Conservation (phyloP, 176 grass and related monocot genomes). For the Oryza australiensis region DNA sequence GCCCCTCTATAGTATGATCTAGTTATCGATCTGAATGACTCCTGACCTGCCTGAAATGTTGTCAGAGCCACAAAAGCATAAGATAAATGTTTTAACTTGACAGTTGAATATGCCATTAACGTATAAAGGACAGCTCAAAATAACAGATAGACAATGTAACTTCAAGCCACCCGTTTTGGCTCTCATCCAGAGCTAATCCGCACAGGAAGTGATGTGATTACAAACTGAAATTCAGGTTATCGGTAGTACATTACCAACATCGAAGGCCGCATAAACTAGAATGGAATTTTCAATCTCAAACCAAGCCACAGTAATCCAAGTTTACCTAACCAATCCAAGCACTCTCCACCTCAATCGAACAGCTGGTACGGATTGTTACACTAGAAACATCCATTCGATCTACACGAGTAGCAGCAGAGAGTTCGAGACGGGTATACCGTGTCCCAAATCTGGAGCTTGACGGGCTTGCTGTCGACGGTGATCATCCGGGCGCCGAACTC, state of each 20-base stretch:
- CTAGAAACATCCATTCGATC: neutral
- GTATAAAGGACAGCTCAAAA: neutral
- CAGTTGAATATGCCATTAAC: neutral
- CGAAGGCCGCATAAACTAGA: neutral
- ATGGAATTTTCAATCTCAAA: neutral
- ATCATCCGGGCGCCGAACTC: conserved; percentile 85
- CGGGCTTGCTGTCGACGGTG: conserved; percentile 75
- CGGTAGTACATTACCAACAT: neutral
- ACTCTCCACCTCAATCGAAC: neutral
- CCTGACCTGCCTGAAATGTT: conserved; percentile 65
- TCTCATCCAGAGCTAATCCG: neutral
- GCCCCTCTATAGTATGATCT: conserved; percentile 82
- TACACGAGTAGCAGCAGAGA: neutral
- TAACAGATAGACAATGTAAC: neutral
- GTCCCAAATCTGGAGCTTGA: conserved; percentile 93
- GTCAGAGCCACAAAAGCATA: neutral
- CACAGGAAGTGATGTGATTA: neutral
- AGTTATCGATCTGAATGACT: conserved; percentile 84
- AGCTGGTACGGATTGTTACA: neutral
- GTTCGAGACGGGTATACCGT: conserved; percentile 35
- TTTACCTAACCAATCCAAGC: neutral
- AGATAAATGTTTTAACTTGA: conserved; percentile 6
- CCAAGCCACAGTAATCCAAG: neutral
- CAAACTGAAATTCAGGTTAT: neutral
- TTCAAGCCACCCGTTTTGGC: neutral